Evolutionary conservation across 768 basidiomycete species (phyloP).

Genomic region (Auriscalpium microsporum): DNA sequence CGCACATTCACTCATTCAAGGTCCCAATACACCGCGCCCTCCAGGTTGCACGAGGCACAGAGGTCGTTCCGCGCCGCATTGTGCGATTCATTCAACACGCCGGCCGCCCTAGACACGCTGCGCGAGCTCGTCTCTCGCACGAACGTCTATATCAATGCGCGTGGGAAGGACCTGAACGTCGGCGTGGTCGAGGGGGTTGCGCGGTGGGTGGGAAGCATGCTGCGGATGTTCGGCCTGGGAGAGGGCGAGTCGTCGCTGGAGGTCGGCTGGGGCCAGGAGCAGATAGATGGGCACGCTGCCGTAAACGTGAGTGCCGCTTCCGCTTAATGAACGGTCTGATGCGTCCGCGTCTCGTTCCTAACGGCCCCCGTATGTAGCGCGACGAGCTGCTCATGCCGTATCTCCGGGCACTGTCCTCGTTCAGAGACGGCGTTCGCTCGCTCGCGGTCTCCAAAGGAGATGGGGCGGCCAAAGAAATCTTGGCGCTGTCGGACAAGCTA

Average conservation of each 20-base stretch:
- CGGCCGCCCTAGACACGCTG: constrained; percentile 65
- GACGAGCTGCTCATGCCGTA: constrained; percentile 88
- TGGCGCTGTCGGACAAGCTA: constrained; percentile 81
- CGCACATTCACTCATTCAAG: constrained; percentile 8
- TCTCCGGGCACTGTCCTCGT: constrained; percentile 72
- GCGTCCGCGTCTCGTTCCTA: background rate
- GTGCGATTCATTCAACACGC: constrained; percentile 97
- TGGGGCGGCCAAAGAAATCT: constrained; percentile 64
- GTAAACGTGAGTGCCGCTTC: constrained; percentile 39
- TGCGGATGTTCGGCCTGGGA: constrained; percentile 73
- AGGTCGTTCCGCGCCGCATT: constrained; percentile 74
- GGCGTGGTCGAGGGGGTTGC: constrained; percentile 55
- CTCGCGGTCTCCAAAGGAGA: constrained; percentile 69
- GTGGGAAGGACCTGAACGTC: constrained; percentile 51
- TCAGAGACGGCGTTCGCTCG: constrained; percentile 83
- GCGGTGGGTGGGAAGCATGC: constrained; percentile 64
- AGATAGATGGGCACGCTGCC: constrained; percentile 31
- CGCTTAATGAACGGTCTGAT: background rate
- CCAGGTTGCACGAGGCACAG: constrained; percentile 70
- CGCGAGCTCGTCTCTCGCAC: constrained; percentile 76
- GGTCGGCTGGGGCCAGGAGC: constrained; percentile 82
- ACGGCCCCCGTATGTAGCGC: constrained; percentile 37
- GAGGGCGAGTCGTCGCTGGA: constrained; percentile 49
- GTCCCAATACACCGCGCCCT: too few relatives aligned
- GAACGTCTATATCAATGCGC: constrained; percentile 79